Conservation (phyloP, 2,329 filamentous ascomycete genomes). For the Neonectria ditissima region DNA sequence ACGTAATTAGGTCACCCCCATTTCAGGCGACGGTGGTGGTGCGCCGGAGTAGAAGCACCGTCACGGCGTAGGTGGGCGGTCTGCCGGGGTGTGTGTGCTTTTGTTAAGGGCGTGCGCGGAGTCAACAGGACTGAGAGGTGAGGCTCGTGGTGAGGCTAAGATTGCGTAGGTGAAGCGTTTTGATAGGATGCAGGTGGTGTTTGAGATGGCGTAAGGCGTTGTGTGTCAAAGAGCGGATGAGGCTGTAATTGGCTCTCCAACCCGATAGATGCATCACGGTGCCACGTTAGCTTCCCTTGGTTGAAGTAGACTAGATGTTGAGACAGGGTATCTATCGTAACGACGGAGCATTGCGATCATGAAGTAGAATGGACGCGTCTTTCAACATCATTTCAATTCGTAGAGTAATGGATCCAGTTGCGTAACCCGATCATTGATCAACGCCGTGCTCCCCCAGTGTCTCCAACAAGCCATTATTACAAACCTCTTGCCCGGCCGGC, state of each 20-base stretch:
- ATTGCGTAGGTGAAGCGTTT: neutral
- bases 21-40: neutral
- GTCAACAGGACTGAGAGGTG: no score
- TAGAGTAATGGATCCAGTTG: neutral
- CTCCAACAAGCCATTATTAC: neutral
- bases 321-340: neutral
- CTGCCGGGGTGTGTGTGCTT: neutral
- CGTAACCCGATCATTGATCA: neutral
- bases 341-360: neutral
- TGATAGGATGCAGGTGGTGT: conserved; percentile 3
- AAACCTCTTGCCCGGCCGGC: neutral
- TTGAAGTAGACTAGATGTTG: neutral
- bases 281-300: neutral
- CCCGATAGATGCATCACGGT: neutral
- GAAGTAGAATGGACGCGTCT: neutral
- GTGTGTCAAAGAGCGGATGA: neutral
- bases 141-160: neutral
- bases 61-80: conserved; percentile 5
- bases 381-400: neutral
- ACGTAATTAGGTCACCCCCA: neutral
- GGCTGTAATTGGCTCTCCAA: neutral
- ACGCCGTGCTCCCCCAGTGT: conserved; percentile 19
- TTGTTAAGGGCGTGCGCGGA: neutral
- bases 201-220: neutral
- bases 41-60: neutral